Evolutionary conservation across 352 stramenopile species (phyloP), one percentile per base, ranked within the genome.

Genomic region (Salisapilia sapeloensis): DNA sequence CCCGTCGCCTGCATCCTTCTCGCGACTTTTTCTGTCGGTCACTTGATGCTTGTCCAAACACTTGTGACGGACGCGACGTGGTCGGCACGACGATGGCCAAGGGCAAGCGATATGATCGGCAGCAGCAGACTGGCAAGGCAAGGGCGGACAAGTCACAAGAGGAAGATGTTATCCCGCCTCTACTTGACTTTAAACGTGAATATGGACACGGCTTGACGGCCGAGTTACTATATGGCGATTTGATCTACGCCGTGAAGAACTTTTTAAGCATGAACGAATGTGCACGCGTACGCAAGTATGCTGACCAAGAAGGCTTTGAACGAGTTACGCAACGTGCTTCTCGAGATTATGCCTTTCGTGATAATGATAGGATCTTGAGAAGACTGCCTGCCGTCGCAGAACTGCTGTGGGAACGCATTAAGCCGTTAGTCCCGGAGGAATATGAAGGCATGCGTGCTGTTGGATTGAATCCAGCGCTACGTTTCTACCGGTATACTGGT

Each of bases 401-500:
- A 33, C 49, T 72, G 30, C 54, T 87, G 13, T 87, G 71, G 71
- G 42, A 53, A 32, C 64, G 71, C 7, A 49, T 87, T 24, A 23
- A 53, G 42, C 50, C 49, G 13, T 60, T 77, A 20, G 63, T 81
- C 29, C 56, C 62, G 2, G 45, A 32, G 2, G 38, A 63, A 33
- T 85, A 65, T 41, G 65, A 82, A 30, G 53, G 62, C 32, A 72
- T 79, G 57, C 49, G 56, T 25, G 67, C 67, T 10, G 55, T 55
- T 19, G 71, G 67, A 17, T 50, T 82, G 19, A 87, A 87, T 38
- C 56, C 67, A 11, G 54, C 62, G 11, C 69, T 84, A 35, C 61
- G 69, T 10, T 81, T 87, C 49, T 87, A 87, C 24, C 60, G 67
- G 11, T n/a, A n/a, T n/a, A n/a, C n/a, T n/a, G n/a, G n/a, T n/a